Base-by-base conservation (phyloP, 495 filamentous ascomycete species). In the Aspergillus asperescens region DNA sequence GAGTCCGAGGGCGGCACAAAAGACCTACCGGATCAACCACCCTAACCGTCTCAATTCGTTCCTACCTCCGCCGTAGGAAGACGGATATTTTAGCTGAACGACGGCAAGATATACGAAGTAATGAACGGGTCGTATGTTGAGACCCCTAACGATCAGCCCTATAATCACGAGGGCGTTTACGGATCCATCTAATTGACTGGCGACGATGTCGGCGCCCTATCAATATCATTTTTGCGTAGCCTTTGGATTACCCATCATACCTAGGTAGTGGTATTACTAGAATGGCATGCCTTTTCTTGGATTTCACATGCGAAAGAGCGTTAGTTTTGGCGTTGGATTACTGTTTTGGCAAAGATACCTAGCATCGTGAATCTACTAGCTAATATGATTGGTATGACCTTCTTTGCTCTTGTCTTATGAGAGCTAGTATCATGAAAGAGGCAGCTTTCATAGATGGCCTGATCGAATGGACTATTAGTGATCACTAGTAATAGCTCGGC, bases 21-120 rank as follows among this genome's bases (percentile, higher is more conserved):
- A 62, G n/a, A 72, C 68, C 32, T 73, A 66, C 50, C 62, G 60
- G 15, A 57, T 72, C 16, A 64, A 68, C 19, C 44, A 64, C 1
- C 64, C 66, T 6, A 59, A 53, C 15, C 51, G 37, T 3, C 40
- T 60, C 13, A 56, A 57, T 39, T 50, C 55, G 1, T 42, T 52
- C 16, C 41, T 45, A 6, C 50, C 50, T 16, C 50, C 50, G 20
- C 40, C 24, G 9, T 29, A 45, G 28, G 40, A 45, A 10, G 29
- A 52, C 23, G 50, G 50, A 29, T 46, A 52, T 37, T 55, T 48
- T 44, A 37, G n/a, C 29, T 48, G 25, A 54, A 25, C 13, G 31
- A 32, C 22, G 16, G 22, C 25, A 13, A 25, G 23, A 20, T 19
- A 18, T 3, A 37, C 31, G 50, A 44, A 13, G n/a, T 44, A 18